Base-by-base conservation (phyloP, 176 grass and related monocot genomes). In the Zea luxurians region DNA sequence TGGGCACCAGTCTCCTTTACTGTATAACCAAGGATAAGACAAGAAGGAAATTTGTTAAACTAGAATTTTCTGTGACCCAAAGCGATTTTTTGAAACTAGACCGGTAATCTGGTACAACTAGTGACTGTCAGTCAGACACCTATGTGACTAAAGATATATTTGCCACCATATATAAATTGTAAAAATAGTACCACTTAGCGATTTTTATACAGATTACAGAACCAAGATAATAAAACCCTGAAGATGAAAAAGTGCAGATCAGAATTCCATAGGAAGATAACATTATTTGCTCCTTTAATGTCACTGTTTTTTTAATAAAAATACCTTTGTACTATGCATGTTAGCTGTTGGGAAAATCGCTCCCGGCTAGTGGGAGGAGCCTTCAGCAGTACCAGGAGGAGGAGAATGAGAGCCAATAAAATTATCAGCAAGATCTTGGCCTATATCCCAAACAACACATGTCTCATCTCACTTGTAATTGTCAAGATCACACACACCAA, bases 91-190 rank as follows among this genome's bases (percentile, higher is more conserved):
- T 8, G 45, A 65, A 55, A 80, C 38, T 83, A 55, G 17, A 61
- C 54, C 68, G 68, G 36, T 68, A 83, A 12, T 53, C 54, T 73
- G 68, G 36, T 68, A 83, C 53, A 83, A 18, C 48, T 37, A 75
- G 16, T 54, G 15, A 58, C 17, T 58, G n/a, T 58, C 54, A 58
- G 8, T 64, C 21, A 69, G 69, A 83, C 13, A 83, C 57, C 10
- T 18, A 46, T 75, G 16, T 45, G 15, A 70, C 20, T 20, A 60
- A 35, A 7, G 70, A 68, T 38, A 83, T 78, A 61, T 76, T 48
- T 18, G 6, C 45, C 47, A 81, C 2, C 64, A 57, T n/a, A 70
- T 70, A 53, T 53, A 34, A 13, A 80, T 67, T 21, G 73, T 13
- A n/a, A 59, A 4, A 61, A 68, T 9, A 71, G 47, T 34, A 84